A percentile compares a stretch with the other conserved stretches of the same genome.
phyloP scores from a whole-genome alignment of 139 green algal genomes.

The Chlamydomonas eustigma region DNA sequence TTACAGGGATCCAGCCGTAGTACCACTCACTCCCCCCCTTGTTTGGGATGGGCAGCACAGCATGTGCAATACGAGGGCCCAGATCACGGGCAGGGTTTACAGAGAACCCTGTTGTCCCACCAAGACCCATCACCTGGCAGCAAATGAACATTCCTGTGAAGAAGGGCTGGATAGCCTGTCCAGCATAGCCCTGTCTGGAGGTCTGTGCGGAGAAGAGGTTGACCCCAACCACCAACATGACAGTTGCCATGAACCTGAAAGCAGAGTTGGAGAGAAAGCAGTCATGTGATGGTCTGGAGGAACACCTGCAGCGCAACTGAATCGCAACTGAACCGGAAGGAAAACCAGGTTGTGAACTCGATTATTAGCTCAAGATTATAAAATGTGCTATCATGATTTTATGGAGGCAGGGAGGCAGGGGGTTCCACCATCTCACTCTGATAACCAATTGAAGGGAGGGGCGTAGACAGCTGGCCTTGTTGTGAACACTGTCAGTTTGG shows the following conservation, averaged over 20 bases:
- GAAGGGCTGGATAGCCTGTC: neutral
- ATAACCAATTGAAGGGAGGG: conserved; percentile 46
- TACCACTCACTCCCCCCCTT: conserved; percentile 47
- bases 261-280: too few species aligned
- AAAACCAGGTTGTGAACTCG: too few species aligned
- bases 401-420: too few species aligned
- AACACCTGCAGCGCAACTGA: too few species aligned
- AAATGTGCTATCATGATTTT: too few species aligned
- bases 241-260: conserved; percentile 7
- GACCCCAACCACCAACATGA: conserved; percentile 1
- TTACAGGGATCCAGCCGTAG: conserved; percentile 49
- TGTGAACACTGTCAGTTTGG: conserved; percentile 63
- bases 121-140: conserved; percentile 18
- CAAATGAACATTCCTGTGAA: conserved; percentile 20
- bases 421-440: too few species aligned
- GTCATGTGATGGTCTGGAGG: too few species aligned
- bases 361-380: too few species aligned
- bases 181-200: neutral
- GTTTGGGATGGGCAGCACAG: conserved; percentile 44
- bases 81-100: conserved; percentile 51
- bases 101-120: conserved; percentile 34
- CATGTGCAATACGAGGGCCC: conserved; percentile 43
- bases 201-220: neutral
- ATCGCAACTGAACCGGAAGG: too few species aligned
- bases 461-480: conserved; percentile 60